Conservation (phyloP, 768 basidiomycete species). For the Naganishia onofrii region DNA sequence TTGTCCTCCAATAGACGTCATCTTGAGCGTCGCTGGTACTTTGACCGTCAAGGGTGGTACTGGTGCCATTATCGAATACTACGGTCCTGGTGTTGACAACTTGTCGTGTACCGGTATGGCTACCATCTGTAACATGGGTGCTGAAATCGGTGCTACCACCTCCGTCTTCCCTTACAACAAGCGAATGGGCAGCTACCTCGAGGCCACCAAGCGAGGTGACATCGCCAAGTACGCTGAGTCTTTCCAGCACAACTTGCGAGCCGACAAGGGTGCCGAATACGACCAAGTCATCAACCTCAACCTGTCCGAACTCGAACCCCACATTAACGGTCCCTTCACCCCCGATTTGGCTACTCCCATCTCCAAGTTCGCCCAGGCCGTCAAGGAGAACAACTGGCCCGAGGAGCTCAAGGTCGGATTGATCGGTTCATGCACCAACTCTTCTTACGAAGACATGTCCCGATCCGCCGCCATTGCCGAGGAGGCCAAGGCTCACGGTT, state of each 20-base stretch:
- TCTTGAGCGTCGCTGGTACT: slow-evolving; percentile 97
- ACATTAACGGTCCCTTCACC: slow-evolving; percentile 99
- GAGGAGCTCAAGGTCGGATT: slow-evolving; percentile 93
- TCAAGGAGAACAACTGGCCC: slow-evolving; percentile 95
- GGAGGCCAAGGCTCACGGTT: slow-evolving; percentile 82
- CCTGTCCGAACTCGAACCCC: slow-evolving; percentile 94
- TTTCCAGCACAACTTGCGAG: slow-evolving; percentile 84
- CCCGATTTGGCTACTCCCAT: slow-evolving; percentile 98
- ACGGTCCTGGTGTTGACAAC: slow-evolving; percentile 88
- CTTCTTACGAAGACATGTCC: slow-evolving; percentile 99
- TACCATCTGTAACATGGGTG: slow-evolving; percentile 99
- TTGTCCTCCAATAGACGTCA: slow-evolving; percentile 66
- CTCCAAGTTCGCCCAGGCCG: slow-evolving; percentile 86
- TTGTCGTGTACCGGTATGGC: slow-evolving; percentile 99
- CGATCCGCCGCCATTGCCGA: slow-evolving; percentile 90
- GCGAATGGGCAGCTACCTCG: slow-evolving; percentile 88
- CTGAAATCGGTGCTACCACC: slow-evolving; percentile 98
- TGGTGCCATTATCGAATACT: slow-evolving; percentile 97
- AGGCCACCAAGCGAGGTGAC: slow-evolving; percentile 85
- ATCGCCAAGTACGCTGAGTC: slow-evolving; percentile 84
- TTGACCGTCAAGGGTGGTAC: slow-evolving; percentile 99
- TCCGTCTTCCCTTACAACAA: slow-evolving; percentile 98
- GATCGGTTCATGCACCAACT: slow-evolving; percentile 99
- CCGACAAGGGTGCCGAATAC: slow-evolving; percentile 85
- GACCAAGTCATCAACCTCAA: slow-evolving; percentile 93